Conservation (phyloP, 2,329 filamentous ascomycete species). For the Venturiaceae sp. region DNA sequence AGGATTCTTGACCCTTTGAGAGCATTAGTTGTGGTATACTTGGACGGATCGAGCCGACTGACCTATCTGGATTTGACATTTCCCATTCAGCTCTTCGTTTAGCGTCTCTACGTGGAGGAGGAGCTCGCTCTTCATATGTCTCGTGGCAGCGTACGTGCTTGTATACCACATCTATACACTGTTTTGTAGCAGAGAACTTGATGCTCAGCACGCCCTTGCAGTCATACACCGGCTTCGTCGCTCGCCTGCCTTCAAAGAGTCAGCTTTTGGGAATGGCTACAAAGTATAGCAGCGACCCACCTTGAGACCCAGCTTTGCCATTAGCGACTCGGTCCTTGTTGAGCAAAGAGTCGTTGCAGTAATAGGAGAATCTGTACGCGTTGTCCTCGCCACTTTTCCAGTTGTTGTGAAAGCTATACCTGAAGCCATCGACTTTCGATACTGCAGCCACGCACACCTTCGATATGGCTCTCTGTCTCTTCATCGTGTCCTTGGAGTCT, state of each 20-base stretch:
- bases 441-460: conserved; percentile 34
- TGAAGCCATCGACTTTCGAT: conserved; percentile 34
- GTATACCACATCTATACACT: conserved; percentile 35
- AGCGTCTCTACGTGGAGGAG: conserved; percentile 29
- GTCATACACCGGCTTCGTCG: conserved; percentile 37
- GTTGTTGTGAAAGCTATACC: conserved; percentile 40
- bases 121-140: conserved; percentile 34
- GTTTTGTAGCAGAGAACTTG: conserved; percentile 34
- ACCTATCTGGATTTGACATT: conserved; percentile 23
- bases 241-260: conserved; percentile 10
- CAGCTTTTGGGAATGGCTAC: not conserved
- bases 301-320: conserved; percentile 27
- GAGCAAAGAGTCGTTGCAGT: conserved; percentile 40
- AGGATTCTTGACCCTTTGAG: conserved; percentile 2
- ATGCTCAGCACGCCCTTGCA: conserved; percentile 37
- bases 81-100: conserved; percentile 25
- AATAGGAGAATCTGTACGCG: conserved; percentile 36
- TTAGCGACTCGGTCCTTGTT: conserved; percentile 41
- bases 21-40: not conserved
- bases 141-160: conserved; percentile 36
- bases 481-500: conserved; percentile 31
- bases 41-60: not conserved
- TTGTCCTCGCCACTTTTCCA: conserved; percentile 38
- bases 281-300: conserved; percentile 13
- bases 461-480: conserved; percentile 35